Percentiles rank a stretch among this genome's conserved stretches.
Conservation (phyloP, 2,329 filamentous ascomycete species). For the Biscogniauxia marginata region DNA sequence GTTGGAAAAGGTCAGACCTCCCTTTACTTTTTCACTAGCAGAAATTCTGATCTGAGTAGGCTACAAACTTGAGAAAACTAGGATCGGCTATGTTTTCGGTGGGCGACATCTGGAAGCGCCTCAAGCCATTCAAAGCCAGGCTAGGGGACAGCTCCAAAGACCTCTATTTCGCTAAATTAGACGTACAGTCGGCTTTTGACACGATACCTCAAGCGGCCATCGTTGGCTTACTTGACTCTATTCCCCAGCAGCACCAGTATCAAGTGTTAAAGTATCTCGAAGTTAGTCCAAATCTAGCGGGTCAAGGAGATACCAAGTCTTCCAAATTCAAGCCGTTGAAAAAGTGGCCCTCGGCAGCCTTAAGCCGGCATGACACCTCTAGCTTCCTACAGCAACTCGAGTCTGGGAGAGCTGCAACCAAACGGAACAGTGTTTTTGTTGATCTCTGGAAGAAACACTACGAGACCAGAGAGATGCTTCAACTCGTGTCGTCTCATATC, state of each 20-base stretch:
- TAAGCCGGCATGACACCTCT: constrained; percentile 39
- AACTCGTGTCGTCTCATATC: constrained; percentile 78
- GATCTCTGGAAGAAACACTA: constrained; percentile 61
- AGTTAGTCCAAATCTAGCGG: constrained; percentile 44
- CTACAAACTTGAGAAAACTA: constrained; percentile 56
- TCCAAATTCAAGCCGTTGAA: constrained; percentile 39
- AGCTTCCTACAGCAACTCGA: constrained; percentile 48
- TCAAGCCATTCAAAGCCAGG: constrained; percentile 65
- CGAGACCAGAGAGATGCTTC: constrained; percentile 59
- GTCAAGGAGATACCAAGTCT: constrained; percentile 33
- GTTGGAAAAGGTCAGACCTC: constrained; percentile 64
- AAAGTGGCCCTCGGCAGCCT: constrained; percentile 55
- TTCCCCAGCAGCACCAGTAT: constrained; percentile 61
- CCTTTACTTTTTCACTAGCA: background rate
- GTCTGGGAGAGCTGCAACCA: constrained; percentile 38
- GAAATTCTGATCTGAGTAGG: constrained; percentile 30
- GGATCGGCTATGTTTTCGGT: constrained; percentile 81
- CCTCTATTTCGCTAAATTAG: constrained; percentile 88
- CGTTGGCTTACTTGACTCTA: constrained; percentile 61
- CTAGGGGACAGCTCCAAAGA: constrained; percentile 40
- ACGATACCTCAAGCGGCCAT: constrained; percentile 84
- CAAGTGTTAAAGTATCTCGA: constrained; percentile 72
- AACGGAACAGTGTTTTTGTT: constrained; percentile 74
- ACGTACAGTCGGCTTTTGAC: constrained; percentile 91
- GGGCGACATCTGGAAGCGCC: constrained; percentile 71